Base-by-base conservation (phyloP, 192 early-diverging fungal genomes). In the Entomortierella parvispora region DNA sequence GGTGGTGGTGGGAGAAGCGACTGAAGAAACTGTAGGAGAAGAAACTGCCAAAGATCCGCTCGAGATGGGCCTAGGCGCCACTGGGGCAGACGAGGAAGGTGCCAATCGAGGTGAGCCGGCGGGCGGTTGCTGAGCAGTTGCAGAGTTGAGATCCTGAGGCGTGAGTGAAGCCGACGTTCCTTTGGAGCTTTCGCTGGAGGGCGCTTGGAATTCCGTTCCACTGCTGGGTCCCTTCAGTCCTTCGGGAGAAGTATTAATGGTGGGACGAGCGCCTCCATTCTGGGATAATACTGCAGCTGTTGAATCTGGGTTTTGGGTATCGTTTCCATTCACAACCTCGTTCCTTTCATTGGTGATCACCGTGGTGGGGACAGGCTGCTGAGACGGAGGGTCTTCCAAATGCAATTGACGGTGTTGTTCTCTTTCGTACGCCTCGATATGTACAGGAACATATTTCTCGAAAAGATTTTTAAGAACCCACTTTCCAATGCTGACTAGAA, bases 391-490 rank as follows among this genome's bases (percentile, higher is more conserved):
- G 14, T 66, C 68, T 14, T 80, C 65, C 64, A 53, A 81, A 31
- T 80, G 83, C 33, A 67, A 52, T 26, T 81, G 69, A 6, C 68
- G 65, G 37, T 75, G 62, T 10, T 31, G 56, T 11, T 83, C 56
- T 75, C 79, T 83, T 80, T 86, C 48, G 74, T 84, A 58, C 6
- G 84, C 85, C 61, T 86, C 44, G 64, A 83, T 72, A 78, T 86
- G 48, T 59, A 84, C 80, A 33, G 67, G 49, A 32, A 83, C 33
- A 82, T 91, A 85, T 46, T 88, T 57, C 23, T 86, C 65, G 80
- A 99, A 88, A 11, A 95, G 80, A 28, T 93, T 87, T 3, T 92
- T 87, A 37, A 94, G 76, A 1, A 97, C 90, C 86, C 96, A 94
- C 77, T 90, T 91, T 33, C 93, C 94, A 2, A 96, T 71, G 72